Percentiles rank a stretch among this genome's conserved stretches.
These are phyloP conservation scores for Eimeria acervulina DNA, from an alignment of 169 alveolate species.

Conservation along the genomic window DNA sequence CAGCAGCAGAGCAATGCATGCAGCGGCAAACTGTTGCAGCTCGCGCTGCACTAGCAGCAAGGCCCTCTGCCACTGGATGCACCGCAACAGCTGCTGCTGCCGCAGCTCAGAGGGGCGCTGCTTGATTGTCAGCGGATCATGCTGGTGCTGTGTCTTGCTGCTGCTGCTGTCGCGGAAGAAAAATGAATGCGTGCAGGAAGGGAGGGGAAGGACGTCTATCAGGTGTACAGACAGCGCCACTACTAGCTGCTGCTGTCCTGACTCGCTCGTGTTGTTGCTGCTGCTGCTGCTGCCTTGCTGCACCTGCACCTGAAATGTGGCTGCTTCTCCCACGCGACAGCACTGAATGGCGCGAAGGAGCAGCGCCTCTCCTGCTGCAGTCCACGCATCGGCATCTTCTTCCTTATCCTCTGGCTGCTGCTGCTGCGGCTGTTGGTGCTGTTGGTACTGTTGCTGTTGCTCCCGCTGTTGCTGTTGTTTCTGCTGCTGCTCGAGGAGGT, in stretches of 20 bases:
- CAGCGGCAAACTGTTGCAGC: constrained; percentile 69
- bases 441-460: background rate
- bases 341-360: constrained; percentile 57
- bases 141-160: constrained; percentile 1
- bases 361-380: constrained; percentile 73
- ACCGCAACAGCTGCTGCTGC: constrained; percentile 52
- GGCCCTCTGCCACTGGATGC: constrained; percentile 56
- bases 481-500: constrained; percentile 41
- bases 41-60: constrained; percentile 74
- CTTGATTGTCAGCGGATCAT: background rate
- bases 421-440: constrained; percentile 44
- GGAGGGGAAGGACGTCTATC: constrained; percentile 43
- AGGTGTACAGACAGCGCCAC: constrained; percentile 36
- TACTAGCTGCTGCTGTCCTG: constrained; percentile 27
- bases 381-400: background rate
- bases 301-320: constrained; percentile 59
- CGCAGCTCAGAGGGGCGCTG: constrained; percentile 3
- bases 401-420: background rate
- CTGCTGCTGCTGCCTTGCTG: background rate
- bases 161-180: background rate
- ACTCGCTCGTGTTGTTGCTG: background rate
- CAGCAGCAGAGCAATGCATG: constrained; percentile 44
- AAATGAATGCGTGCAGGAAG: background rate
- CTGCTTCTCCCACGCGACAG: constrained; percentile 74
- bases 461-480: background rate